Percentiles rank a stretch among this genome's conserved stretches.
Conservation (phyloP, 1,139 yeast species). For the Blastobotrys raffinosifermentans region DNA sequence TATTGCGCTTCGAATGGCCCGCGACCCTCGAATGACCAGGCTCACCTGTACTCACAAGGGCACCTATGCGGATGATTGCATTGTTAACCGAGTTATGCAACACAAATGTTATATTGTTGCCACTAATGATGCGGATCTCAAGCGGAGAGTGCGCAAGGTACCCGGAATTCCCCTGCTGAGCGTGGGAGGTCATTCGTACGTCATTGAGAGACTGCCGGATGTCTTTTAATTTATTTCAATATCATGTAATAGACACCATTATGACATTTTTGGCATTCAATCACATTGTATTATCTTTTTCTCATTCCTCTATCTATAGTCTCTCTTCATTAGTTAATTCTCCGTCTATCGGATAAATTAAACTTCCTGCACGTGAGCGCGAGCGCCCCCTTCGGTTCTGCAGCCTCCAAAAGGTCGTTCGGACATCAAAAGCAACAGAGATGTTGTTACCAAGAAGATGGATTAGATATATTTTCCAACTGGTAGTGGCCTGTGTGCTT, state of each 20-base stretch:
- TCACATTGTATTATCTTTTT: no score
- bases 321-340: no score
- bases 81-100: conserved; percentile 86
- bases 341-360: no score
- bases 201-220: conserved; percentile 90
- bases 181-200: conserved; percentile 90
- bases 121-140: conserved; percentile 96
- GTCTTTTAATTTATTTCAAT: conserved; percentile 49
- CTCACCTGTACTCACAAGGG: conserved; percentile 89
- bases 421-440: no score
- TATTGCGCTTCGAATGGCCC: conserved; percentile 85
- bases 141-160: conserved; percentile 86
- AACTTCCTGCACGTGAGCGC: no score
- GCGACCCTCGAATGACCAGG: conserved; percentile 86
- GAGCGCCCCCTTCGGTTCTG: no score
- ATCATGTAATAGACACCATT: no score
- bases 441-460: conserved; percentile 23
- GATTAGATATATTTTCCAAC: conserved; percentile 25
- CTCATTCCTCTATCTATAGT: no score
- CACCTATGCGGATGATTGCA: conserved; percentile 96
- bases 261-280: no score
- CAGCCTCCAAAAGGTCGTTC: no score
- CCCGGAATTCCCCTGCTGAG: conserved; percentile 97
- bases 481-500: conserved; percentile 19
- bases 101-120: conserved; percentile 97